A percentile compares a stretch with the other conserved stretches of the same genome.
Conservation (phyloP, 768 basidiomycete species). For the Phlebiopsis gigantea region DNA sequence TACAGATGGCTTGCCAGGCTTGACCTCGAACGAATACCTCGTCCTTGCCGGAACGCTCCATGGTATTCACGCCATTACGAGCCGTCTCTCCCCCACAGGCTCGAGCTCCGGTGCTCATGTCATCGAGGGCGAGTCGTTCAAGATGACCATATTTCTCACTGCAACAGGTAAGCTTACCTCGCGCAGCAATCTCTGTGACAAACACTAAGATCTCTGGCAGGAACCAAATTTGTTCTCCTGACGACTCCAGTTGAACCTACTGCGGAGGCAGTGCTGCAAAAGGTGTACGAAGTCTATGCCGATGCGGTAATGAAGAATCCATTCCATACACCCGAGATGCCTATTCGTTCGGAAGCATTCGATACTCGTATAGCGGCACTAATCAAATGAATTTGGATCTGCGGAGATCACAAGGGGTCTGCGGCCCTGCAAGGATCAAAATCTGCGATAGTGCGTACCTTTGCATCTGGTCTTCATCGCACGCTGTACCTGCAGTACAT, state of each 20-base stretch:
- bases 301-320: slow-evolving; percentile 99
- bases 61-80: slow-evolving; percentile 98
- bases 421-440: no score
- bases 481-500: no score
- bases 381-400: slow-evolving; percentile 10
- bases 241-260: slow-evolving; percentile 74
- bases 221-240: slow-evolving; percentile 92
- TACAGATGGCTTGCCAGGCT: slow-evolving; percentile 82
- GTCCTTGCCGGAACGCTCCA: slow-evolving; percentile 95
- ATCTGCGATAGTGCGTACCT: no score
- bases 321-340: slow-evolving; percentile 99
- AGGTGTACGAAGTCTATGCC: slow-evolving; percentile 89
- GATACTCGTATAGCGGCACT: slow-evolving; percentile 64
- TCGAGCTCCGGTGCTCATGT: slow-evolving; percentile 84
- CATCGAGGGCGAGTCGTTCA: slow-evolving; percentile 96
- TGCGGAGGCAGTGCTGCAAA: slow-evolving; percentile 68
- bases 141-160: slow-evolving; percentile 87
- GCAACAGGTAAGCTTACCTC: slow-evolving; percentile 60
- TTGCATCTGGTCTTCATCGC: no score
- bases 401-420: no score
- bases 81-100: slow-evolving; percentile 79
- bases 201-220: slow-evolving; percentile 59
- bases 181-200: slow-evolving; percentile 24
- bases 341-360: slow-evolving; percentile 87
- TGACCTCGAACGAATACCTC: slow-evolving; percentile 92